These are phyloP conservation scores for Lathyrus oleraceus DNA, from an alignment of 306 rosid genomes.

Conservation along the genomic window DNA sequence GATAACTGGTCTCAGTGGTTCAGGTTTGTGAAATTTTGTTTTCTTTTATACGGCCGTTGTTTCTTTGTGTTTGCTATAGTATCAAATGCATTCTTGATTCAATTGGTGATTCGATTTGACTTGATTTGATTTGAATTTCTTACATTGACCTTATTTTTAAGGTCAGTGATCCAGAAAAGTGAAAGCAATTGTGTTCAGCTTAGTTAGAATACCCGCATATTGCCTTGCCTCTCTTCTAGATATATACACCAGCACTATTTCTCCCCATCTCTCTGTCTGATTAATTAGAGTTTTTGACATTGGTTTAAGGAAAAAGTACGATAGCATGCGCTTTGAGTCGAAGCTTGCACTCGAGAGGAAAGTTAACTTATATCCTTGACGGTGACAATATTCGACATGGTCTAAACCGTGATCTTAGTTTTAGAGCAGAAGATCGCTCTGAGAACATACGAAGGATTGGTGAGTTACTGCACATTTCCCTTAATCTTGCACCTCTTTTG, in stretches of 20 bases:
- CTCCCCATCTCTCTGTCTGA: conserved; percentile 1
- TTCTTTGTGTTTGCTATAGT: neutral
- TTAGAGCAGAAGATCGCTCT: conserved; percentile 80
- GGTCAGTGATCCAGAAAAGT: conserved; percentile 16
- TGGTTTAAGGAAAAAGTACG: conserved; percentile 83
- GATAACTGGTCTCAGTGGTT: conserved; percentile 98
- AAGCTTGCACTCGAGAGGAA: conserved; percentile 72
- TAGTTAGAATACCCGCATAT: neutral
- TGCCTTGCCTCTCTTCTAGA: conserved; percentile 25
- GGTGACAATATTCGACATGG: conserved; percentile 97
- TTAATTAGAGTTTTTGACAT: conserved; percentile 28
- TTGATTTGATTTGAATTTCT: conserved; percentile 22
- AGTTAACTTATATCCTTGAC: conserved; percentile 78
- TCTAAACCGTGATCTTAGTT: conserved; percentile 82
- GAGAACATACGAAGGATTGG: conserved; percentile 93
- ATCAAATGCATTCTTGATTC: neutral
- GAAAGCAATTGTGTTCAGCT: neutral
- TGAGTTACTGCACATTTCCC: conserved; percentile 40
- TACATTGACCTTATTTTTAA: conserved; percentile 9
- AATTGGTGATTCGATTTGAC: neutral
- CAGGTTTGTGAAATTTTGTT: conserved; percentile 65
- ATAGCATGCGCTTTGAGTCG: conserved; percentile 85
- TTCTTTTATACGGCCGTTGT: neutral
- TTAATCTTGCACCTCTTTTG: neutral
- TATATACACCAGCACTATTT: neutral